A percentile compares a stretch with the other conserved stretches of the same genome.
Evolutionary conservation across 1,284 basidiomycete species (phyloP).

Genomic region (Schizophyllum amplum): DNA sequence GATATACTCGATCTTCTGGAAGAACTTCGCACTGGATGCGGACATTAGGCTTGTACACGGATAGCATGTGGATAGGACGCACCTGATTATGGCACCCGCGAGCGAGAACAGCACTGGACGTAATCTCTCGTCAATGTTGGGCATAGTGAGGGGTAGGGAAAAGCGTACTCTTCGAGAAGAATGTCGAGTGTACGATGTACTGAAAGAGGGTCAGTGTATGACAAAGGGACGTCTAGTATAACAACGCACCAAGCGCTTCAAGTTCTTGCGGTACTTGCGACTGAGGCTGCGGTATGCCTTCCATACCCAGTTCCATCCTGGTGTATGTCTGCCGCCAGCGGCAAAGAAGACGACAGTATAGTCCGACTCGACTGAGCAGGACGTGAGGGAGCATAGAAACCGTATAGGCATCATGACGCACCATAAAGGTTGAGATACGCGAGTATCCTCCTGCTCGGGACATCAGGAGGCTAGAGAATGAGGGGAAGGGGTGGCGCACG

Average conservation of each 20-base stretch:
- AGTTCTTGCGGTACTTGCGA: slow-evolving; percentile 80
- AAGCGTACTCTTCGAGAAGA: slow-evolving; percentile 79
- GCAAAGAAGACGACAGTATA: slow-evolving; percentile 84
- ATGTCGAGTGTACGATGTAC: slow-evolving; percentile 82
- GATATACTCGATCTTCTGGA: slow-evolving; percentile 72
- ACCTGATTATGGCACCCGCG: slow-evolving; percentile 80
- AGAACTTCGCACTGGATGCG: slow-evolving; percentile 69
- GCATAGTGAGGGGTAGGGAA: neutral
- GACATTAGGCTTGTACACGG: slow-evolving; percentile 1
- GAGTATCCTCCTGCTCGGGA: slow-evolving; percentile 50
- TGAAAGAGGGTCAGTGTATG: slow-evolving; percentile 18
- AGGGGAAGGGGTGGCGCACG: slow-evolving; percentile 30
- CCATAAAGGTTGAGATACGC: slow-evolving; percentile 75
- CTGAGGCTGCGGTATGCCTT: slow-evolving; percentile 76
- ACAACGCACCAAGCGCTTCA: slow-evolving; percentile 68
- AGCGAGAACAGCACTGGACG: slow-evolving; percentile 72
- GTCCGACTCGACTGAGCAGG: slow-evolving; percentile 66
- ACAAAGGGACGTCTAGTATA: neutral
- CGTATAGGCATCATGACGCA: slow-evolving; percentile 22
- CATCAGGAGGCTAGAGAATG: slow-evolving; percentile 5
- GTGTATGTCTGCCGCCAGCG: slow-evolving; percentile 66
- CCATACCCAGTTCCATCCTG: slow-evolving; percentile 87
- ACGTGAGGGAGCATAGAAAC: neutral
- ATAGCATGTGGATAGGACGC: slow-evolving; percentile 6
- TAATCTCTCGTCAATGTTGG: slow-evolving; percentile 1